These are phyloP conservation scores for Hanseniaspora meyeri DNA, from an alignment of 805 yeast species.

Conservation along the genomic window DNA sequence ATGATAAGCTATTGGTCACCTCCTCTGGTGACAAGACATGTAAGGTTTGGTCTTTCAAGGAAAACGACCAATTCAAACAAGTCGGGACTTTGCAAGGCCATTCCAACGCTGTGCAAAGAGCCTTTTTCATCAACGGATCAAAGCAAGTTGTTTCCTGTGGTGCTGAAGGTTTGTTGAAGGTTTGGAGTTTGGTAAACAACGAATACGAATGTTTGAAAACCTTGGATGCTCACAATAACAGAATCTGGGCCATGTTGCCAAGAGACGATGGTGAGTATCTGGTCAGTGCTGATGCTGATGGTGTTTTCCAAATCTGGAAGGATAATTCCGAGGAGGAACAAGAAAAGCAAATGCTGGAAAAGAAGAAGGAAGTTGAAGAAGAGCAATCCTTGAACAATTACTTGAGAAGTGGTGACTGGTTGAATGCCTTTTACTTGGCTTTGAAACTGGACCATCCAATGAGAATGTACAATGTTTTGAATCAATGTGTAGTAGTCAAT, in stretches of 20 bases:
- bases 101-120: slow-evolving; percentile 80
- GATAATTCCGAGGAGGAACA: slow-evolving; percentile 72
- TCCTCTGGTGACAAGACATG: slow-evolving; percentile 88
- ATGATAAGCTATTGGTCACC: slow-evolving; percentile 65
- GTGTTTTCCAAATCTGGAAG: slow-evolving; percentile 76
- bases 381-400: slow-evolving; percentile 77
- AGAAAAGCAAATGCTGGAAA: slow-evolving; percentile 38
- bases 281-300: slow-evolving; percentile 89
- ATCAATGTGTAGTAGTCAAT: slow-evolving; percentile 37
- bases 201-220: slow-evolving; percentile 59
- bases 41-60: slow-evolving; percentile 76
- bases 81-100: slow-evolving; percentile 63
- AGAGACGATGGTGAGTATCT: slow-evolving; percentile 56
- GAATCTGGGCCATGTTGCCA: slow-evolving; percentile 81
- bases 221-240: slow-evolving; percentile 82
- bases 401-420: slow-evolving; percentile 66
- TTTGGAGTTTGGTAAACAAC: slow-evolving; percentile 72
- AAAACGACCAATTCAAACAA: slow-evolving; percentile 23
- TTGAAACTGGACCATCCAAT: slow-evolving; percentile 80
- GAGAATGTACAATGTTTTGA: slow-evolving; percentile 68
- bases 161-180: slow-evolving; percentile 86
- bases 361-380: slow-evolving; percentile 56
- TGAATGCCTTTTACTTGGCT: slow-evolving; percentile 76
- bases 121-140: slow-evolving; percentile 52
- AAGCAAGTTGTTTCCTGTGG: slow-evolving; percentile 63